Percentiles rank a stretch among this genome's conserved stretches.
These are phyloP conservation scores for Coprinopsis cinerea DNA, from an alignment of 768 basidiomycete genomes.

Conservation along the genomic window DNA sequence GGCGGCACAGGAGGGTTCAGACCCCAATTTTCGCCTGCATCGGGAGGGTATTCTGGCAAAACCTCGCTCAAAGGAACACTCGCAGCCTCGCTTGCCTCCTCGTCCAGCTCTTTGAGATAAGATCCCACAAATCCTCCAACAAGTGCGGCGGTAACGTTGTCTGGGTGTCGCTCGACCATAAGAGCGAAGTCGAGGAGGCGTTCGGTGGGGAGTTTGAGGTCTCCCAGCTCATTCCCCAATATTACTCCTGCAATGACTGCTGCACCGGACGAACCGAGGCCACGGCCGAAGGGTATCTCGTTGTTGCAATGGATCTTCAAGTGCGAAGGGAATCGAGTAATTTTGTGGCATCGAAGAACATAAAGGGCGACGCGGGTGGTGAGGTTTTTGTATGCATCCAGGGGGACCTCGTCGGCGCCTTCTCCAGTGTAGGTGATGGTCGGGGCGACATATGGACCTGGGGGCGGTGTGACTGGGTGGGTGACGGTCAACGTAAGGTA, in stretches of 20 bases:
- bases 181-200: constrained; percentile 92
- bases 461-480: constrained; percentile 25
- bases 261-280: constrained; percentile 95
- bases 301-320: constrained; percentile 78
- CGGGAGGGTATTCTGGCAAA: constrained; percentile 89
- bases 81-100: constrained; percentile 73
- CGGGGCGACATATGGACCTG: constrained; percentile 43
- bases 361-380: constrained; percentile 97
- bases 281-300: constrained; percentile 96
- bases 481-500: constrained; percentile 69
- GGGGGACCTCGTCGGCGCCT: constrained; percentile 85
- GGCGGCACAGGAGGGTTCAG: constrained; percentile 84
- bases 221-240: constrained; percentile 78
- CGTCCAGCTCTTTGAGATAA: constrained; percentile 87
- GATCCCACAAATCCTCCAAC: constrained; percentile 96
- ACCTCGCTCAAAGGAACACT: constrained; percentile 94
- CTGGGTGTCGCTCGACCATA: constrained; percentile 99
- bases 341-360: constrained; percentile 84
- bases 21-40: constrained; percentile 92
- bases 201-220: constrained; percentile 57
- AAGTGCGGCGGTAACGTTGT: constrained; percentile 97
- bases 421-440: constrained; percentile 78
- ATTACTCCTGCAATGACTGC: constrained; percentile 98
- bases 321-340: constrained; percentile 68
- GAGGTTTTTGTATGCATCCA: constrained; percentile 94